phyloP scores from a whole-genome alignment of 1,284 basidiomycete genomes.

The Ceratobasidium sp. region DNA sequence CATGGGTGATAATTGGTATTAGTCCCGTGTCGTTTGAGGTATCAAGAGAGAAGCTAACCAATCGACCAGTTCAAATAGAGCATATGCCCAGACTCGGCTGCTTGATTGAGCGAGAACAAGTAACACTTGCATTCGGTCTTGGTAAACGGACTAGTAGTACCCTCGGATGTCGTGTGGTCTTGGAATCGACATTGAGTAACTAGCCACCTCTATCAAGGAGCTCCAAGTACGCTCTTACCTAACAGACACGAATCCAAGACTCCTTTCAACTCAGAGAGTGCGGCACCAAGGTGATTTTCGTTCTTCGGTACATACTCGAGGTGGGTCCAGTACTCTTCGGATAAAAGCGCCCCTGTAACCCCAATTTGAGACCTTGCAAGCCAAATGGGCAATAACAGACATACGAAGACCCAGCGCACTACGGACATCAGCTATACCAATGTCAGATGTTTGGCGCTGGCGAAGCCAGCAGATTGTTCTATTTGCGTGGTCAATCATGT shows the following conservation, averaged over 20 bases:
- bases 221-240: slow-evolving; percentile 3
- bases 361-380: neutral
- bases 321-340: slow-evolving; percentile 39
- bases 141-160: slow-evolving; percentile 27
- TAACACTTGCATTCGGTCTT: slow-evolving; percentile 21
- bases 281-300: slow-evolving; percentile 17
- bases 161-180: slow-evolving; percentile 35
- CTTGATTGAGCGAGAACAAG: slow-evolving; percentile 12
- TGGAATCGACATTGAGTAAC: neutral
- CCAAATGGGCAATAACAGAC: neutral
- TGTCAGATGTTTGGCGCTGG: neutral
- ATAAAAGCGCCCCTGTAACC: slow-evolving; percentile 9
- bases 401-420: slow-evolving; percentile 25
- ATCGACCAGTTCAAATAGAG: slow-evolving; percentile 17
- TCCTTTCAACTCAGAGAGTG: slow-evolving; percentile 7
- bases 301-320: slow-evolving; percentile 34
- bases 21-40: neutral
- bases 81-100: neutral
- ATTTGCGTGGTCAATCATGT: slow-evolving; percentile 26
- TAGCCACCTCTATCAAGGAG: neutral
- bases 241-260: slow-evolving; percentile 30
- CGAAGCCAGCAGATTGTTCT: slow-evolving; percentile 13
- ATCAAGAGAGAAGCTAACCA: neutral
- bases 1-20: neutral
- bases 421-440: slow-evolving; percentile 33